Evolutionary conservation across 441 rosid species (phyloP), one percentile per base, ranked within the genome.

Genomic region (Euphorbia celastroides): DNA sequence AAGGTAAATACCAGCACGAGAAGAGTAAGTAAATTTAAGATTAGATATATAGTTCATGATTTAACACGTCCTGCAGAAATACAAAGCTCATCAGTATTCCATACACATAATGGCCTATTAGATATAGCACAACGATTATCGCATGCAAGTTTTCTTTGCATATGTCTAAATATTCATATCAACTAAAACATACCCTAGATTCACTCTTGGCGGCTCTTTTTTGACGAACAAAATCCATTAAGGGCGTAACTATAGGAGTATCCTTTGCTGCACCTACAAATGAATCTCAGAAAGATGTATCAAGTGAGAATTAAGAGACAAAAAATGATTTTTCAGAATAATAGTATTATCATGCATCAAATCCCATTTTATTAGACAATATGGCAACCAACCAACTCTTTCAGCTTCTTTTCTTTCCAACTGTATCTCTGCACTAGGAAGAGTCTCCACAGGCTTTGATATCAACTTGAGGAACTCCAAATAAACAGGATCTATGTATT

Each of bases 401-500:
- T 88, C 95, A n/a, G 92, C 88, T 72, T 88, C 95, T 72, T 78
- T 83, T 80, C 90, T 81, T 74, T 86, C 95, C 77, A 88, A 65
- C 58, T 88, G 95, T 75, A 88, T 77, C 78, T 88, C 95, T 19
- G 92, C 95, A 77, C 95, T 88, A n/a, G 95, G 92, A 77, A 86
- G 92, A 77, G 84, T 83, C 81, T 88, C 90, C 22, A 77, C 87
- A 42, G 95, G 92, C 86, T 79, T 88, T 3, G 83, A 78, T 76
- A 88, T 78, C 72, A 65, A 65, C 76, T 86, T 84, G 69, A 86
- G 88, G 78, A 88, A 86, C 78, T 88, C 92, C 86, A 86, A 51
- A 80, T 88, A 88, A 72, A 79, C 87, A 26, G 90, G 87, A 80
- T 88, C 95, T 88, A 78, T 67, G 75, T 16, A 34, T 67, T 75